Evolutionary conservation across 495 filamentous ascomycete genomes (phyloP), one percentile per base, ranked within the genome.

Genomic region (Neurospora pannonica): DNA sequence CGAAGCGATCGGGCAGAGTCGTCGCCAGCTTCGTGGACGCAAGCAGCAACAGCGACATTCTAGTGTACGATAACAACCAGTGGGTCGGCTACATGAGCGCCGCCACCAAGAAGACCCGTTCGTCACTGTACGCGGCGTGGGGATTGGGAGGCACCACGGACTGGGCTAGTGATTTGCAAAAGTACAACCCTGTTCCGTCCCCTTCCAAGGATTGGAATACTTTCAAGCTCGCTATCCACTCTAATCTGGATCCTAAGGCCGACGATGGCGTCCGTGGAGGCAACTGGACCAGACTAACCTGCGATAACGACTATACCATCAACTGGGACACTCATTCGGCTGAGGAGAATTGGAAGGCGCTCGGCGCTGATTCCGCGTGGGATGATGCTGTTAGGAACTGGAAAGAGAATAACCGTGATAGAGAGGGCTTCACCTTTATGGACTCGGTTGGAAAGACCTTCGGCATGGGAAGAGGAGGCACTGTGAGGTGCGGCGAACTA

Each of bases 381-480:
- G 21, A 21, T 8, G 73, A 78, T n/a, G 71, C 71, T 5, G 46
- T 80, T 36, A 76, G 70, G 67, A 72, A 76, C 13, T 77, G 73
- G 73, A 46, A 71, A 13, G 13, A 48, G 24, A 37, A 54, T 2
- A 36, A 75, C 15, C 67, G 54, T n/a, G 37, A 36, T 36, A 24
- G 38, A 43, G 92, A 92, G 4, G 40, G 40, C 15, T 0, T 71
- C 0, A 91, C 91, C 0, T 94, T 95, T 76, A 81, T 94, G 7
- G 93, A 93, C 77, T 88, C 90, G 8, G 89, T 96, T 75, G 85
- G 89, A 8, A 92, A 93, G 71, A 76, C 74, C 4, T 28, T 76
- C 28, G 13, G 36, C 21, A 40, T 74, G 9, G 15, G 71, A 19
- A 28, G 0, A 17, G 34, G 37, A 70, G 67, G 43, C 28, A 36